These are phyloP conservation scores for Trametes coccinea DNA, from an alignment of 768 basidiomycete genomes.

Conservation along the genomic window DNA sequence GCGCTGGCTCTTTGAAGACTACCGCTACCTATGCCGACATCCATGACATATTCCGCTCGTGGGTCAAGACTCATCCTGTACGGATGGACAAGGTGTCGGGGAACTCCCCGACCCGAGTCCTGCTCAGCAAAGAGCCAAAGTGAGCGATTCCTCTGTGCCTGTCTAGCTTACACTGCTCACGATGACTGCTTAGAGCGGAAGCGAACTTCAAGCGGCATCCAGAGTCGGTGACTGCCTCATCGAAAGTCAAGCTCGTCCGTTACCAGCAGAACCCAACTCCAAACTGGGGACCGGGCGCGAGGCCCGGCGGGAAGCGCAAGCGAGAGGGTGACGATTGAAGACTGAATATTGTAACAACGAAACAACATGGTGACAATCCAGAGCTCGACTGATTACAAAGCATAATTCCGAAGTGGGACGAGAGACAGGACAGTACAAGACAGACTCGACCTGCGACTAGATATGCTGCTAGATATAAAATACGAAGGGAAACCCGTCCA, in stretches of 20 bases:
- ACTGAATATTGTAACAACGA: too few species aligned
- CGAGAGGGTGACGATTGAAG: constrained; percentile 32
- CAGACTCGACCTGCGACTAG: constrained; percentile 19
- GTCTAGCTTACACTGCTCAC: not conserved
- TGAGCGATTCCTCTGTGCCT: constrained; percentile 36
- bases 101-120: constrained; percentile 63
- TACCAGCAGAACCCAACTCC: constrained; percentile 91
- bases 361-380: constrained; percentile 11
- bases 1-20: constrained; percentile 89
- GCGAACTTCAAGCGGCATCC: constrained; percentile 83
- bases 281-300: constrained; percentile 89
- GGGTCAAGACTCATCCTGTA: constrained; percentile 80
- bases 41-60: constrained; percentile 84
- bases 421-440: not conserved
- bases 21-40: constrained; percentile 69
- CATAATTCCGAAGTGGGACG: constrained; percentile 1
- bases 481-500: constrained; percentile 2
- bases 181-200: constrained; percentile 40
- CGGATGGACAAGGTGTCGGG: constrained; percentile 80
- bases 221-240: constrained; percentile 55
- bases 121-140: constrained; percentile 73
- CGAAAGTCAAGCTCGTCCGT: constrained; percentile 75
- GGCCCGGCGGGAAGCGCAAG: constrained; percentile 50
- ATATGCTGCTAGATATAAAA: constrained; percentile 22
- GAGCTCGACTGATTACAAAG: constrained; percentile 22